A percentile compares a stretch with the other conserved stretches of the same genome.
phyloP scores from a whole-genome alignment of 352 stramenopile genomes.

The Phytopythium sindhum region DNA sequence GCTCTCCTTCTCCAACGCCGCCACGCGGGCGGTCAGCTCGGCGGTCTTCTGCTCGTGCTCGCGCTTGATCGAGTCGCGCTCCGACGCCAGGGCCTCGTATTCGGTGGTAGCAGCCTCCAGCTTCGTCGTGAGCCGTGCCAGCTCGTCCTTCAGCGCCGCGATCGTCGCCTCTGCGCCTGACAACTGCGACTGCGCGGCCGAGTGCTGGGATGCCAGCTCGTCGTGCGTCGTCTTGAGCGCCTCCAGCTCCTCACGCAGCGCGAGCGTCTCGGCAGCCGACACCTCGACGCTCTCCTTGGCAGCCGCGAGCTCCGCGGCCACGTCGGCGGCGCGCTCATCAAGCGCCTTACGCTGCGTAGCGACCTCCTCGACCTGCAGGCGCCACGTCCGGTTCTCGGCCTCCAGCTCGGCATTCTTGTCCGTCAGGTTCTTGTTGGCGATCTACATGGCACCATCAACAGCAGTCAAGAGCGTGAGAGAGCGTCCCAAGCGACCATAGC shows the following conservation, averaged over 20 bases:
- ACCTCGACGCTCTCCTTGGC: slow-evolving; percentile 19
- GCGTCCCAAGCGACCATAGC: not conserved
- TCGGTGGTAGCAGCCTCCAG: slow-evolving; percentile 5
- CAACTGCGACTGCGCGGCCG: slow-evolving; percentile 6
- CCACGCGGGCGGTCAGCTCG: slow-evolving; percentile 23
- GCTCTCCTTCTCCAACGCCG: slow-evolving; percentile 23
- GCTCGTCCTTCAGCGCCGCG: slow-evolving; percentile 20
- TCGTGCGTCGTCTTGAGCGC: slow-evolving; percentile 12
- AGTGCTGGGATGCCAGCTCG: slow-evolving; percentile 12
- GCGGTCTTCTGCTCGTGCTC: slow-evolving; percentile 19
- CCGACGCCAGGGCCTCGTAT: not conserved
- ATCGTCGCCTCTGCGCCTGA: slow-evolving; percentile 12
- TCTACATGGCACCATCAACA: slow-evolving; percentile 7
- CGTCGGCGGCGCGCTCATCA: slow-evolving; percentile 23
- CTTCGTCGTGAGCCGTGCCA: slow-evolving; percentile 2
- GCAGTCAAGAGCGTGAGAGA: not conserved
- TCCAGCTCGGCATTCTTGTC: slow-evolving; percentile 45
- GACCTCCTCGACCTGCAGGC: slow-evolving; percentile 33
- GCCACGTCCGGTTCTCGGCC: slow-evolving; percentile 34
- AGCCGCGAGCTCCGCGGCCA: slow-evolving; percentile 26
- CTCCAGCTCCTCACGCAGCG: slow-evolving; percentile 11
- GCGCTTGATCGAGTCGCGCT: not conserved
- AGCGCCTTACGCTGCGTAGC: slow-evolving; percentile 28
- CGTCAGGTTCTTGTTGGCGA: slow-evolving; percentile 38
- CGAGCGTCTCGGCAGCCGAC: slow-evolving; percentile 10